Conservation (phyloP, 163 green algal species). For the Chlorella variabilis region DNA sequence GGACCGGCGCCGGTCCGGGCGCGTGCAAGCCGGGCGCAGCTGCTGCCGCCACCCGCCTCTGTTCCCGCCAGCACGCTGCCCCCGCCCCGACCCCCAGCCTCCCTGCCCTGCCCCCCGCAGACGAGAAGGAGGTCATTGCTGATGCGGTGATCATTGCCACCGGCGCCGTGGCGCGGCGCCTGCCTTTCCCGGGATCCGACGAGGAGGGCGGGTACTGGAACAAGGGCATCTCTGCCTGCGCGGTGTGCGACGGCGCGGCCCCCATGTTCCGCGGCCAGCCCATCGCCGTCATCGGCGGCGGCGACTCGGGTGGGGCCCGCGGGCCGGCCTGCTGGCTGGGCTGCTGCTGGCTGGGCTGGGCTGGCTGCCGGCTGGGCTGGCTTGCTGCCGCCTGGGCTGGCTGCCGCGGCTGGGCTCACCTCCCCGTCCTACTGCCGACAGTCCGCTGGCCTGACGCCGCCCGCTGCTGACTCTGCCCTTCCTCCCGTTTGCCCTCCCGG, state of each 20-base stretch:
- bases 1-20: too few relatives aligned
- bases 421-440: too few relatives aligned
- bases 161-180: slow-evolving; percentile 59
- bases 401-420: too few relatives aligned
- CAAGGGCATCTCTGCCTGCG: slow-evolving; percentile 91
- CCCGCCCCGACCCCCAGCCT: not conserved
- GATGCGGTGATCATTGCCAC: slow-evolving; percentile 83
- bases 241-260: slow-evolving; percentile 91
- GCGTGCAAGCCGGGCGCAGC: too few relatives aligned
- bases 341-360: not conserved
- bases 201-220: slow-evolving; percentile 84
- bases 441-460: too few relatives aligned
- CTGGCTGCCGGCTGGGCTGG: too few relatives aligned
- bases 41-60: too few relatives aligned
- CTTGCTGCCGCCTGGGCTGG: not conserved
- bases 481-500: too few relatives aligned
- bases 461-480: too few relatives aligned
- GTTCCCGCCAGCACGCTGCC: too few relatives aligned
- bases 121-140: slow-evolving; percentile 60
- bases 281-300: slow-evolving; percentile 90
- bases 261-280: slow-evolving; percentile 92
- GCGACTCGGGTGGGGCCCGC: slow-evolving; percentile 76
- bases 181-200: slow-evolving; percentile 73
- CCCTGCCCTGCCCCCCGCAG: not conserved
- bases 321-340: not conserved